Base-by-base conservation (phyloP, 192 early-diverging fungal species). In the Mortierella claussenii region DNA sequence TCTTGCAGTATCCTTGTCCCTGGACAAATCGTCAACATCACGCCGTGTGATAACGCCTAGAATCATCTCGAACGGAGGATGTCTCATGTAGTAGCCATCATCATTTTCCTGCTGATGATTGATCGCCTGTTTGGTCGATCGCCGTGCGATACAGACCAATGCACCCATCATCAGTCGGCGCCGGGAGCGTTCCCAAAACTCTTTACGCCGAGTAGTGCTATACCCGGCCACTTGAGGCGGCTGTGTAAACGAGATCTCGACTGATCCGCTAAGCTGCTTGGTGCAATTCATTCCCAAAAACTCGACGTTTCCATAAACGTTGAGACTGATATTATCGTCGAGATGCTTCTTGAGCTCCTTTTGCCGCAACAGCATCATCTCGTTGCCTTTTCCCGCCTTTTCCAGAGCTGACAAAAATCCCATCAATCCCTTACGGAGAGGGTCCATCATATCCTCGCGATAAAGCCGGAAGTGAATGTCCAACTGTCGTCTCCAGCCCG, bases 391-490 rank as follows among this genome's bases (percentile, higher is more conserved):
- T 28, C 55, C 20, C 4, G 34, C 60, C 11, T 55, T 53, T 1
- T 51, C 52, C 2, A 82, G 60, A 11, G 48, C 52, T 0, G 32
- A 12, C 1, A 88, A 21, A 60, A 88, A 88, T 28, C 61, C 59
- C n/a, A 30, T 40, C 12, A 89, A 58, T 2, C 87, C 82, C 6
- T 43, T 53, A 0, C 82, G 60, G 1, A 89, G 18, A 34, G 86
- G 49, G 15, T 64, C 56, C 31, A 89, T 51, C 65, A 88, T 70
- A 27, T 90, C 89, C 46, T 90, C 88, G 15, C 89, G 62, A 12
- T 88, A 69, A 4, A 90, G 60, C 1, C 87, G 85, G 54, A 89
- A 90, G 46, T 89, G 85, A 7, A 68, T 80, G 60, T 90, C 88
- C 10, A 89, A 21, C 27, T 85, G 79, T 5, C 85, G 80, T 10